These are phyloP conservation scores for Panicum virgatum DNA, from an alignment of 202 grass and related monocot species.

Conservation along the genomic window DNA sequence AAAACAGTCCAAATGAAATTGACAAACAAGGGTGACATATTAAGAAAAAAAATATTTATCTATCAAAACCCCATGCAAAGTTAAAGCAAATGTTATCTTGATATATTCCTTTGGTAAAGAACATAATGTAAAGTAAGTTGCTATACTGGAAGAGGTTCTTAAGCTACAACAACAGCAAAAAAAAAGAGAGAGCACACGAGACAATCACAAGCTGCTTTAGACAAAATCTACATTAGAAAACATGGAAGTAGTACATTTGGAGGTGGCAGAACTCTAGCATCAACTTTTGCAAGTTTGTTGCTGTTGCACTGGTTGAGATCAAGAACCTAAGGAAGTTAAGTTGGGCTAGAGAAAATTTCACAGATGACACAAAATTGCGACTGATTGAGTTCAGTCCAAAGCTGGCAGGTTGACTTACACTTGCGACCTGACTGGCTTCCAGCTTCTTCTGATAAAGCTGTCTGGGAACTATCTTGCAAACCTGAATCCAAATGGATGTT, in stretches of 20 bases:
- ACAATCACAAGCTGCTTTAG: not conserved
- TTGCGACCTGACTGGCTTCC: conserved; percentile 1
- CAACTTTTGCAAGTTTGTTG: conserved; percentile 37
- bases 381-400: not conserved
- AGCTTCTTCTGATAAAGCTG: conserved; percentile 43
- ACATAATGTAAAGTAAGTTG: not conserved
- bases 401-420: not conserved
- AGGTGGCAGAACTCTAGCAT: conserved; percentile 58
- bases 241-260: conserved; percentile 46
- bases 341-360: conserved; percentile 2
- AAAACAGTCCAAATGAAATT: not conserved
- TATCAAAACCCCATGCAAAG: not conserved
- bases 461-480: conserved; percentile 41
- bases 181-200: not conserved
- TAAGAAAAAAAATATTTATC: not conserved
- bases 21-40: too few relatives aligned
- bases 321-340: conserved; percentile 38
- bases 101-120: not conserved
- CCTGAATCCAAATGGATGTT: conserved; percentile 20
- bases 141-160: conserved; percentile 1
- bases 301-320: conserved; percentile 24
- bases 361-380: conserved; percentile 2
- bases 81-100: not conserved
- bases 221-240: not conserved
- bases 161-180: conserved; percentile 62